Evolutionary conservation across 2,329 filamentous ascomycete species (phyloP), one percentile per base, ranked within the genome.

Genomic region (Calonectria multiphialidica): DNA sequence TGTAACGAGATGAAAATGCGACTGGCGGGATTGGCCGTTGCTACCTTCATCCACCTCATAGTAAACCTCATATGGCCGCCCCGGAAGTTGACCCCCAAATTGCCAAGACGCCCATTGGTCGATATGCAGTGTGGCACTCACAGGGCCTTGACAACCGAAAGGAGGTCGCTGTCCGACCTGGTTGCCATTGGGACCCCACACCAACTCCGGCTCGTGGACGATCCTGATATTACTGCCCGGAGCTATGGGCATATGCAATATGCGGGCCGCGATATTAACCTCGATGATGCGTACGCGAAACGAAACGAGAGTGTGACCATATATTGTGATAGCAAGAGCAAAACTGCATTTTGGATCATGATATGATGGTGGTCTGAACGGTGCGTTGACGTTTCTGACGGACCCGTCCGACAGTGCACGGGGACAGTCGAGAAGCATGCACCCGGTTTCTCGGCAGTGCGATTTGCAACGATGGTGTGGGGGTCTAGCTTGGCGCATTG

Each of bases 391-490:
- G 57, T 65, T 28, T 66, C 45, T 64, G 16, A 47, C 21, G 47
- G 63, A 61, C 23, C 37, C 33, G 50, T 16, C 25, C 57, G 18
- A 28, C 33, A 50, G 35, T 21, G 47, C 33, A 66, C 33, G 35
- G 63, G 16, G 63, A 42, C 47, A 15, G 23, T 5, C 16, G 35
- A 64, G 25, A 33, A 35, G 23, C 63, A 55, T 42, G 63, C 45
- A 33, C 33, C 33, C 28, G 47, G 45, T 44, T 37, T 69, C 70
- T 53, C 44, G 71, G 71, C 70, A 62, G 35, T 72, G 70, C 45
- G 57, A 64, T 65, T 69, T 55, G 66, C 33, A 64, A 74, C 50
- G 70, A 67, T 33, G 68, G 72, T 72, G 71, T 64, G 74, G 74
- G 71, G 73, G 49, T 45, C 45, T 23, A 57, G 53, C 57, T 63